Evolutionary conservation across 1,284 basidiomycete species (phyloP).

Genomic region (Puccinia polysora): DNA sequence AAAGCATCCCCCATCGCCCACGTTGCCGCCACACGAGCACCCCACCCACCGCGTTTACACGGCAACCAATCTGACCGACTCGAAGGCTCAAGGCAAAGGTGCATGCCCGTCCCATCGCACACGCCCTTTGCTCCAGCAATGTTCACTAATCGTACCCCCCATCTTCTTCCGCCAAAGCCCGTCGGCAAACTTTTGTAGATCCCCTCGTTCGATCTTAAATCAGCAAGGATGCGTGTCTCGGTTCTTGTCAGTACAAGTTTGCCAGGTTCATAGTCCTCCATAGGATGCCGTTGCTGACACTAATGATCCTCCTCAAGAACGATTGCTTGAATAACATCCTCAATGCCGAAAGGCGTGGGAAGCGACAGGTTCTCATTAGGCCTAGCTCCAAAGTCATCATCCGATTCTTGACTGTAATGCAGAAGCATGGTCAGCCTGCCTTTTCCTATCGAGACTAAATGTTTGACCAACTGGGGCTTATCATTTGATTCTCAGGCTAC

Average conservation of each 20-base stretch:
- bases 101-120: slow-evolving; percentile 41
- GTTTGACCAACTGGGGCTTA: slow-evolving; percentile 43
- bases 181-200: slow-evolving; percentile 2
- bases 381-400: slow-evolving; percentile 94
- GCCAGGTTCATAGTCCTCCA: neutral
- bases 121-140: slow-evolving; percentile 44
- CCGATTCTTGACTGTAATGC: slow-evolving; percentile 94
- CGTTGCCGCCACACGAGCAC: neutral
- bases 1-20: neutral
- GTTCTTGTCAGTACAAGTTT: slow-evolving; percentile 46
- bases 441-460: too few species aligned
- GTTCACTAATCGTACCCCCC: slow-evolving; percentile 13
- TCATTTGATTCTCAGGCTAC: slow-evolving; percentile 64
- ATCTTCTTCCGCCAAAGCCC: slow-evolving; percentile 20
- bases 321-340: slow-evolving; percentile 94
- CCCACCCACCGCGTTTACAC: too few species aligned
- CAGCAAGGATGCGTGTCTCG: slow-evolving; percentile 48
- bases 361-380: slow-evolving; percentile 88
- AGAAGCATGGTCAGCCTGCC: slow-evolving; percentile 77
- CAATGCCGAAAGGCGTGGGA: slow-evolving; percentile 96
- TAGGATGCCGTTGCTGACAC: neutral
- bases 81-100: slow-evolving; percentile 38
- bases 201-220: slow-evolving; percentile 13
- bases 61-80: neutral
- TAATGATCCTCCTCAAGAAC: slow-evolving; percentile 54